Evolutionary conservation across 768 basidiomycete species (phyloP), one percentile per base, ranked within the genome.

Genomic region (Boletus sp.): DNA sequence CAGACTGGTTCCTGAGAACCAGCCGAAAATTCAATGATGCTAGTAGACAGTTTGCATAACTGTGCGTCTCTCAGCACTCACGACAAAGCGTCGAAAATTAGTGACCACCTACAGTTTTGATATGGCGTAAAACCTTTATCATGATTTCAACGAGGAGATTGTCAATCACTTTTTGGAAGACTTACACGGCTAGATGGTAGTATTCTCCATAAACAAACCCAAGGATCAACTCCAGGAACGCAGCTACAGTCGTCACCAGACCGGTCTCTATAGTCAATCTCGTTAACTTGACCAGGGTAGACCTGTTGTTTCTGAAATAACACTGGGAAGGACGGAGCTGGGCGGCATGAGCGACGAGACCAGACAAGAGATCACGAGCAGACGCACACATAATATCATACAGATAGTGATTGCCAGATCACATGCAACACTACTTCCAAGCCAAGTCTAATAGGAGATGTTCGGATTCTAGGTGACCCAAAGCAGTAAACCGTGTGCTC

Each of bases 201-300:
- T 40, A 39, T 3, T 52, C 11, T 4, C 6, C 9, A 5, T 45
- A 37, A 20, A 54, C 40, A 7, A 47, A 20, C 11, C 62, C 57
- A 41, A 64, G 40, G 15, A 56, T 33, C 4, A 63, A 41, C 28
- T 59, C 62, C 0, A 53, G 10, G 11, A 62, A 45, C 12, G 54
- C 60, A 10, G 60, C 46, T 7, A 48, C 18, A 9, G 56, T 47
- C 15, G 60, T 62, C 24, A 63, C 47, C 10, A 58, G 47, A 9
- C 60, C 61, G 5, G 61, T 62, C 44, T 62, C 62, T 20, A 59
- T 49, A n/a, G 56, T 62, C 20, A 57, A 35, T 33, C 36, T 61
- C 2, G 55, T 61, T n/a, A 63, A 32, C 42, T 47, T 57, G 18
- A 29, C n/a, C 5, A 54, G 30, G 7, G n/a, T 36, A 4, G 53